Evolutionary conservation across 2,329 filamentous ascomycete species (phyloP).

Genomic region (Escovopsis sp.): DNA sequence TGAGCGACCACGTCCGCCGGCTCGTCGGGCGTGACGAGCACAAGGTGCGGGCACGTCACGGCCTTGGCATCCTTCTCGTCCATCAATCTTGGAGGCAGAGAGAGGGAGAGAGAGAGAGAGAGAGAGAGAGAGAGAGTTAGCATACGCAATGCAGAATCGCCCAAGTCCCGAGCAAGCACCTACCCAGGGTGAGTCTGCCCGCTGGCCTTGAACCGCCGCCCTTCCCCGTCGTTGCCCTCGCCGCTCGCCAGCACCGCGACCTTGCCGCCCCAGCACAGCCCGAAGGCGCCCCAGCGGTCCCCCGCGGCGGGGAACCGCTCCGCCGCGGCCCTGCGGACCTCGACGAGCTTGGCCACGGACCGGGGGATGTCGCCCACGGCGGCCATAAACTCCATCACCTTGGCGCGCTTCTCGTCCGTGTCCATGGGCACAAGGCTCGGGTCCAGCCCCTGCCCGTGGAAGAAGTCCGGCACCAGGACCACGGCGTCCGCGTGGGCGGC

Average conservation of each 20-base stretch:
- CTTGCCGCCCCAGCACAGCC: conserved; percentile 38
- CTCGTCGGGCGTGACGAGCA: conserved; percentile 36
- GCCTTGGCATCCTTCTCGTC: conserved; percentile 27
- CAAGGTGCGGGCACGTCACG: conserved; percentile 31
- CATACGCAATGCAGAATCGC: too few species aligned
- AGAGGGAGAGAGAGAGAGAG: too few species aligned
- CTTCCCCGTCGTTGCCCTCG: conserved; percentile 18
- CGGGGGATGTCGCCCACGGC: conserved; percentile 15
- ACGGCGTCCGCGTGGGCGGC: conserved; percentile 21
- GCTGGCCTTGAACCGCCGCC: conserved; percentile 21
- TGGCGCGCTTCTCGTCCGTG: conserved; percentile 27
- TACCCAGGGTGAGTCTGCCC: conserved; percentile 19
- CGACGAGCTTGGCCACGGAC: conserved; percentile 17
- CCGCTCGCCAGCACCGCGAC: conserved; percentile 24
- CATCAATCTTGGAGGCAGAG: conserved; percentile 11
- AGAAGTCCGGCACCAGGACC: conserved; percentile 26
- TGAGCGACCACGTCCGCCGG: conserved; percentile 26
- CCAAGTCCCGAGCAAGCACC: conserved; percentile 1
- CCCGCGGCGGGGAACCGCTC: conserved; percentile 20
- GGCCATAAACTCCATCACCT: conserved; percentile 17
- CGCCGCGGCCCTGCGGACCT: conserved; percentile 17
- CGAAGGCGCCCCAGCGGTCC: conserved; percentile 28
- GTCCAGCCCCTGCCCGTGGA: conserved; percentile 21
- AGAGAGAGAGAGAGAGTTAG: too few species aligned
- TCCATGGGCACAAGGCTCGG: conserved; percentile 23